These are phyloP conservation scores for Meyerozyma elateridarum DNA, from an alignment of 1,139 yeast genomes.

Conservation along the genomic window DNA sequence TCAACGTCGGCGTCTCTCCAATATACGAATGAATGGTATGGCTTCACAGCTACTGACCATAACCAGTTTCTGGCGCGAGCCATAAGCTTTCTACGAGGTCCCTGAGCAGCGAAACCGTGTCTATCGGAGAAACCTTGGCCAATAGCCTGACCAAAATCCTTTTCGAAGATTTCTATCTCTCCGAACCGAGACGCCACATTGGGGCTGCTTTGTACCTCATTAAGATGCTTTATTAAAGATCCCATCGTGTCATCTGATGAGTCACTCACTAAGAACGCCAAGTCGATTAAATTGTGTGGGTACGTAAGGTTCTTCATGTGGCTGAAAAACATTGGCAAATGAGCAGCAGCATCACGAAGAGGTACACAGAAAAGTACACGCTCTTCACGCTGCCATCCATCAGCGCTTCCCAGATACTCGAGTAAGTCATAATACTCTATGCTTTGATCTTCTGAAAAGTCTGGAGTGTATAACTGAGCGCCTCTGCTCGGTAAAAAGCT, in stretches of 20 bases:
- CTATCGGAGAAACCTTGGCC: slow-evolving; percentile 51
- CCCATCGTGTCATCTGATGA: slow-evolving; percentile 57
- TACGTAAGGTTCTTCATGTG: slow-evolving; percentile 55
- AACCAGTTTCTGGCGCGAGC: slow-evolving; percentile 54
- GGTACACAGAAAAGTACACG: slow-evolving; percentile 56
- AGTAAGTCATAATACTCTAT: slow-evolving; percentile 44
- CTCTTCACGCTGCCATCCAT: slow-evolving; percentile 55
- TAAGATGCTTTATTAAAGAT: slow-evolving; percentile 36
- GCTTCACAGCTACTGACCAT: slow-evolving; percentile 48
- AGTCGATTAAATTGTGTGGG: slow-evolving; percentile 53
- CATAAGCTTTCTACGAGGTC: slow-evolving; percentile 50
- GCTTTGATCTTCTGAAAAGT: slow-evolving; percentile 12
- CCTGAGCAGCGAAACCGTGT: slow-evolving; percentile 53
- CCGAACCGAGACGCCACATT: slow-evolving; percentile 46
- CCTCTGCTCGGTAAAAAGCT: neutral
- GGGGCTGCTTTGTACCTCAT: slow-evolving; percentile 39
- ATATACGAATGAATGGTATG: slow-evolving; percentile 49
- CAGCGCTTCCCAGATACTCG: slow-evolving; percentile 37
- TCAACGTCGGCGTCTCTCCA: slow-evolving; percentile 57
- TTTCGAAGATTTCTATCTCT: slow-evolving; percentile 50
- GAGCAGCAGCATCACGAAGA: slow-evolving; percentile 58
- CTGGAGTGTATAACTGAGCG: slow-evolving; percentile 3
- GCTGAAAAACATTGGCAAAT: slow-evolving; percentile 57
- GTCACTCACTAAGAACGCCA: slow-evolving; percentile 56
- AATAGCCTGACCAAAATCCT: slow-evolving; percentile 49